phyloP scores from a whole-genome alignment of 1,284 basidiomycete genomes.

The Irpex lacteus region DNA sequence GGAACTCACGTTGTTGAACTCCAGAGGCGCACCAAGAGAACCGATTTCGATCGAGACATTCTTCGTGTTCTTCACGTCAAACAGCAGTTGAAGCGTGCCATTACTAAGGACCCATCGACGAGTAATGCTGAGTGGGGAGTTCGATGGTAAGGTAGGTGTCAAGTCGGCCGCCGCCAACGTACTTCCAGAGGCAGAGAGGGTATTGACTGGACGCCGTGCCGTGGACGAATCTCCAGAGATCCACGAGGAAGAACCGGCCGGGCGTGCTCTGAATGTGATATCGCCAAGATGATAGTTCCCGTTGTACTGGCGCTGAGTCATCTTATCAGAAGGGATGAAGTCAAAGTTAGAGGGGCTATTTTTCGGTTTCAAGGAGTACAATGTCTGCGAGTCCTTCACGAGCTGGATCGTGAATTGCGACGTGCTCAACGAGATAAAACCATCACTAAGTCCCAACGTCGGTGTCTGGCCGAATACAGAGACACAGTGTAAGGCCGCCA shows the following conservation, averaged over 20 bases:
- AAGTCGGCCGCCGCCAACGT: constrained; percentile 50
- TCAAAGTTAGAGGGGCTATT: constrained; percentile 39
- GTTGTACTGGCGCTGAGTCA: constrained; percentile 46
- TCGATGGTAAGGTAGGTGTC: constrained; percentile 44
- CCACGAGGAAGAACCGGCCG: constrained; percentile 45
- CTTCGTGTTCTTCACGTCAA: constrained; percentile 50
- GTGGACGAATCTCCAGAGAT: constrained; percentile 45
- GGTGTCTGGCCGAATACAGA: constrained; percentile 6
- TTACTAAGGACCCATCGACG: constrained; percentile 49
- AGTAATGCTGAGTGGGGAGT: constrained; percentile 47
- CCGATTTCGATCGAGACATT: constrained; percentile 50
- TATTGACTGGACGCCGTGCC: constrained; percentile 39
- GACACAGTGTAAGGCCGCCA: neutral
- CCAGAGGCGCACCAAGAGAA: constrained; percentile 49
- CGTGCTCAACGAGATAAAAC: constrained; percentile 45
- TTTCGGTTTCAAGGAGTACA: constrained; percentile 47
- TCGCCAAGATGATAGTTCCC: constrained; percentile 58
- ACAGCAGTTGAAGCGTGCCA: constrained; percentile 44
- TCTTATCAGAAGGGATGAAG: constrained; percentile 53
- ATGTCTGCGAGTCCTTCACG: constrained; percentile 57
- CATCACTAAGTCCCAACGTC: constrained; percentile 44
- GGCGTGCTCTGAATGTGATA: constrained; percentile 50
- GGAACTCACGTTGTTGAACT: constrained; percentile 52
- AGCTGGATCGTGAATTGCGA: constrained; percentile 43
- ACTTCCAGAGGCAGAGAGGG: constrained; percentile 37